A percentile compares a stretch with the other conserved stretches of the same genome.
phyloP scores from a whole-genome alignment of 139 green algal genomes.

The Volvox reticuliferus region DNA sequence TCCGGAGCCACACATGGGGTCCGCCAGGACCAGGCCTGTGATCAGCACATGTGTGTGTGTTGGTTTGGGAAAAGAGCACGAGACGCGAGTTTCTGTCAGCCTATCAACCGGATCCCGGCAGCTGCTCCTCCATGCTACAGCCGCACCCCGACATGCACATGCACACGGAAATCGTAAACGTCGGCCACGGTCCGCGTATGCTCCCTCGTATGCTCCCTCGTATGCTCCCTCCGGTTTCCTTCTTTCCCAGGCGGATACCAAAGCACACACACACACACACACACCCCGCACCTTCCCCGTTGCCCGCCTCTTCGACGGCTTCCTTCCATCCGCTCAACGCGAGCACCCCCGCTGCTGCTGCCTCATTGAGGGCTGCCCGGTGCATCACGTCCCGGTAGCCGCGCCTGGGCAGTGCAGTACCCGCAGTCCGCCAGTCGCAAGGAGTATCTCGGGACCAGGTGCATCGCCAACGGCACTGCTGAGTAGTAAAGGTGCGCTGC shows the following conservation, averaged over 20 bases:
- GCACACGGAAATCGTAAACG: neutral
- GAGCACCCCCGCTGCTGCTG: slow-evolving; percentile 87
- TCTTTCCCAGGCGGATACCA: neutral
- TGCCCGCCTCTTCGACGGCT: neutral
- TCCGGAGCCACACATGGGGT: slow-evolving; percentile 95
- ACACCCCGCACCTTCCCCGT: slow-evolving; percentile 4
- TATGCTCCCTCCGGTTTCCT: neutral
- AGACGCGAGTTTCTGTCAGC: neutral
- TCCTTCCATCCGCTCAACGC: slow-evolving; percentile 75
- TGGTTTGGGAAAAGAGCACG: no score
- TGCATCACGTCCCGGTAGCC: slow-evolving; percentile 92
- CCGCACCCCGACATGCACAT: neutral
- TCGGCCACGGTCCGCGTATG: no score
- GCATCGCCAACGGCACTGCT: no score
- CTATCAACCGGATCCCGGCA: neutral
- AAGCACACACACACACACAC: neutral
- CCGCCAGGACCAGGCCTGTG: slow-evolving; percentile 68
- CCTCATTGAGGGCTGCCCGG: slow-evolving; percentile 90
- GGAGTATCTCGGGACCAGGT: no score
- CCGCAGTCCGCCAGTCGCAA: no score
- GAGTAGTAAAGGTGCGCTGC: no score
- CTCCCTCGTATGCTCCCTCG: no score
- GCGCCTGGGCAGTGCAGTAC: slow-evolving; percentile 56
- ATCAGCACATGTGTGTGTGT: neutral
- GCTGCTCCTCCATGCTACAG: neutral